phyloP scores from a whole-genome alignment of 768 basidiomycete species.

The Phylloporus arenicola region DNA sequence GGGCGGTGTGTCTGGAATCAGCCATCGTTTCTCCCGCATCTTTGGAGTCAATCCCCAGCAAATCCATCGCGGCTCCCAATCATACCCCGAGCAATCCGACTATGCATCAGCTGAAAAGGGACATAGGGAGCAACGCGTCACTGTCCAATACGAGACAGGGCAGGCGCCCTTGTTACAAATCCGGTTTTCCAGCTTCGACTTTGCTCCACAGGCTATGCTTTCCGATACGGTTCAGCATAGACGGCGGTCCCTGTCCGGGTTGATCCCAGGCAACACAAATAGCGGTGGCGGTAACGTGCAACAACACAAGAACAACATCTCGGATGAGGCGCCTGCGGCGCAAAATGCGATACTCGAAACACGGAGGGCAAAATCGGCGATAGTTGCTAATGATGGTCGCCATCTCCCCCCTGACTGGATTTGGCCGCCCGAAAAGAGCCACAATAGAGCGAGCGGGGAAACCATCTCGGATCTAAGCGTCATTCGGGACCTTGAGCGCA shows the following conservation, averaged over 20 bases:
- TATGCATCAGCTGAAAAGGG: conserved; percentile 5
- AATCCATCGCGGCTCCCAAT: conserved; percentile 48
- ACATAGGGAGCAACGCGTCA: conserved; percentile 40
- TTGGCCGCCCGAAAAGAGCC: conserved; percentile 5
- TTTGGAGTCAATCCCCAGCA: conserved; percentile 51
- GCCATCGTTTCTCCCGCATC: conserved; percentile 34
- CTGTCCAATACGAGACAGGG: conserved; percentile 40
- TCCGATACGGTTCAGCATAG: conserved; percentile 13
- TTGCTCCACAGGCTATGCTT: conserved; percentile 30
- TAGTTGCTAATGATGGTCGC: background rate
- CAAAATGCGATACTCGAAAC: conserved; percentile 5
- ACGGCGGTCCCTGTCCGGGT: conserved; percentile 11
- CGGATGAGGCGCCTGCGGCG: conserved; percentile 6
- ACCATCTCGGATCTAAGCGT: conserved; percentile 40
- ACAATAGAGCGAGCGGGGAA: conserved; percentile 18
- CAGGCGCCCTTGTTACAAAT: conserved; percentile 47
- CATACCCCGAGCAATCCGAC: conserved; percentile 19
- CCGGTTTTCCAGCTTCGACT: conserved; percentile 47
- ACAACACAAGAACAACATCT: conserved; percentile 2
- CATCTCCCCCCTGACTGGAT: conserved; percentile 9
- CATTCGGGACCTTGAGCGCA: conserved; percentile 46
- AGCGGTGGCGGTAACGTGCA: background rate
- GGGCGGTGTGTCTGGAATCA: conserved; percentile 14
- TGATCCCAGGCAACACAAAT: conserved; percentile 2
- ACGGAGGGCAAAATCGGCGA: conserved; percentile 12